phyloP scores from a whole-genome alignment of 2,329 filamentous ascomycete species.

The Elsinoe arachidis region DNA sequence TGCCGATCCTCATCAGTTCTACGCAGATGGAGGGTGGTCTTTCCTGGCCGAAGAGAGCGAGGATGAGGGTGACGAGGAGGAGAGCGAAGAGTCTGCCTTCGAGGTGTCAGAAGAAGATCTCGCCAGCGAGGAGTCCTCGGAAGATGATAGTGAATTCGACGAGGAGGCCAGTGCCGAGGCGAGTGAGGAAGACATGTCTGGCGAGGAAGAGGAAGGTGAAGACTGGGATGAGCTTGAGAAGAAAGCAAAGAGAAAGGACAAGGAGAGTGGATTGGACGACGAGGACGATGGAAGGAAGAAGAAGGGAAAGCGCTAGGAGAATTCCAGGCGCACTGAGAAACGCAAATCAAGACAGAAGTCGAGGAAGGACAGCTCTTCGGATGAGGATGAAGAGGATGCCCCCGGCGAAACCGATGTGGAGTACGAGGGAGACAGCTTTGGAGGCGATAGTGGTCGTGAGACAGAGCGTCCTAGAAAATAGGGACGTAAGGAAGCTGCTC shows the following conservation, averaged over 20 bases:
- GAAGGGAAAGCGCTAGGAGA: constrained; percentile 17
- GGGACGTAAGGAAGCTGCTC: constrained; percentile 6
- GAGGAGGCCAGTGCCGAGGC: constrained; percentile 80
- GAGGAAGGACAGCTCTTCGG: background rate
- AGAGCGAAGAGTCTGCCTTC: constrained; percentile 84
- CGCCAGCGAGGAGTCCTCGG: constrained; percentile 65
- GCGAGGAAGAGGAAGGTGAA: constrained; percentile 62
- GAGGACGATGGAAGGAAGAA: constrained; percentile 58
- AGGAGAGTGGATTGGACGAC: constrained; percentile 45
- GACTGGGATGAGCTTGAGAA: constrained; percentile 93
- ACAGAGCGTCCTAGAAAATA: background rate
- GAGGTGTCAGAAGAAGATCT: constrained; percentile 83
- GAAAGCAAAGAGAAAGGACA: constrained; percentile 63
- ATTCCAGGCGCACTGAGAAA: background rate
- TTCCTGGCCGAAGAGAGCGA: constrained; percentile 86
- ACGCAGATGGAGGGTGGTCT: constrained; percentile 87
- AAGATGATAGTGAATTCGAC: constrained; percentile 89
- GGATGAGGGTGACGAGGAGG: constrained; percentile 65
- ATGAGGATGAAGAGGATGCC: background rate
- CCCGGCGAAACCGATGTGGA: background rate
- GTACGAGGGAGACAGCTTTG: background rate
- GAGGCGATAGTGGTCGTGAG: background rate
- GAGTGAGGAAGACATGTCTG: constrained; percentile 55
- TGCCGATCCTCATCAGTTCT: constrained; percentile 89
- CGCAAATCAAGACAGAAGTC: background rate